Percentiles rank a stretch among this genome's conserved stretches.
Evolutionary conservation across 2,329 filamentous ascomycete genomes (phyloP).

Genomic region (Colletotrichum spinosum): DNA sequence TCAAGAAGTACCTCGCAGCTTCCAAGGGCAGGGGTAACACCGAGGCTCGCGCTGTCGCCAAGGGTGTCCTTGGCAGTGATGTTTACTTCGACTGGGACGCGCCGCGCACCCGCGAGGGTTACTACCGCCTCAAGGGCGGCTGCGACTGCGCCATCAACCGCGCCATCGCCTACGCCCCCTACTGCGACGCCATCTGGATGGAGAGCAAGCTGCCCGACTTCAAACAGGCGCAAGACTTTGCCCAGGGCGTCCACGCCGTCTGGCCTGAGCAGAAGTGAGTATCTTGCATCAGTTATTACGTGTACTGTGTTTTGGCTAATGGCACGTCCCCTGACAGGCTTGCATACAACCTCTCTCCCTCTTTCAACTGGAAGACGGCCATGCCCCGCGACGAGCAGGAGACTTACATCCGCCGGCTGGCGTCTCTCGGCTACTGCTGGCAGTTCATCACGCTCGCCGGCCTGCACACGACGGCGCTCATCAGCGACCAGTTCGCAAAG

Average conservation of each 20-base stretch:
- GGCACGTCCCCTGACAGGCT: slow-evolving; percentile 65
- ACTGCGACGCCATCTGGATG: slow-evolving; percentile 99
- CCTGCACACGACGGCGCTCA: slow-evolving; percentile 93
- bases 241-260: slow-evolving; percentile 90
- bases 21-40: slow-evolving; percentile 86
- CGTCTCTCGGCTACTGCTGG: slow-evolving; percentile 94
- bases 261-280: slow-evolving; percentile 96
- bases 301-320: background rate
- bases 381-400: slow-evolving; percentile 94
- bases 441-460: slow-evolving; percentile 99
- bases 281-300: background rate
- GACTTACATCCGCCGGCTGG: slow-evolving; percentile 95
- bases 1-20: slow-evolving; percentile 73
- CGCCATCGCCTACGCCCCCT: slow-evolving; percentile 90
- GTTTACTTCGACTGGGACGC: slow-evolving; percentile 96
- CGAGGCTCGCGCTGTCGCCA: slow-evolving; percentile 85
- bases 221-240: slow-evolving; percentile 91
- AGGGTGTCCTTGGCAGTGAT: slow-evolving; percentile 80
- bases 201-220: slow-evolving; percentile 97
- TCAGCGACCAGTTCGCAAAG: slow-evolving; percentile 87
- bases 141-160: slow-evolving; percentile 92
- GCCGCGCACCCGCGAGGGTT: slow-evolving; percentile 93
- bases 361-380: slow-evolving; percentile 99
- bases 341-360: slow-evolving; percentile 97
- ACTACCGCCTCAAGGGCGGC: slow-evolving; percentile 92